Evolutionary conservation across 2,329 filamentous ascomycete genomes (phyloP), one percentile per base, ranked within the genome.

Genomic region (Raffaelea albimanens): DNA sequence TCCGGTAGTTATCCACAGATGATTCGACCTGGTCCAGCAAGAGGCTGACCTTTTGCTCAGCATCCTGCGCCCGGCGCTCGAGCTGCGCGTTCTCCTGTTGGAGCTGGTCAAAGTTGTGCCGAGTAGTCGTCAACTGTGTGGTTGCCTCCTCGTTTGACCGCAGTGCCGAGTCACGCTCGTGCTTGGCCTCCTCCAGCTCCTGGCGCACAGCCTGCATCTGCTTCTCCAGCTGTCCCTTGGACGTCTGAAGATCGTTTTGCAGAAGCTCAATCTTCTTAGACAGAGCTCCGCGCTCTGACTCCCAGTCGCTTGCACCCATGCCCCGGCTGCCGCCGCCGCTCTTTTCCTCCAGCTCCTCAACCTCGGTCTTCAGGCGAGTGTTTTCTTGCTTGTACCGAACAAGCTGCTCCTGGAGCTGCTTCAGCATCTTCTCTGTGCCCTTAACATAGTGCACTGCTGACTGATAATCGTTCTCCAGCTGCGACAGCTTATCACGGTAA

Each of bases 391-490:
- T 97, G 68, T 94, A 93, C 49, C 89, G 87, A 47, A 85, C 76
- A n/a, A 98, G 74, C 67, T 98, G 93, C 59, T 96, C 89, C 70
- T 97, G 97, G 75, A 98, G 91, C 65, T 94, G 91, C 66, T 93
- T 90, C 43, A 98, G 78, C 89, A 98, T 96, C 76, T 96, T 97
- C 67, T 98, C 93, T 2, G 93, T 97, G 50, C 93, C 93, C 66
- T 95, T 94, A 56, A 98, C 87, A 60, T 98, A 98, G 65, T 96
- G 93, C 44, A 97, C 90, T 16, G 93, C 91, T 39, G 93, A 95
- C 65, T 96, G 89, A 63, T 98, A 96, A 63, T 98, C 93, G 61
- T 90, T 95, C 67, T 97, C 90, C 29, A 98, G 80, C 61, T 95
- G 90, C 50, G 87, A 80, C 45, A 98, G 75, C 65, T 96, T 96